Conservation (phyloP, 1,284 basidiomycete species). For the Marasmius tenuissimus region DNA sequence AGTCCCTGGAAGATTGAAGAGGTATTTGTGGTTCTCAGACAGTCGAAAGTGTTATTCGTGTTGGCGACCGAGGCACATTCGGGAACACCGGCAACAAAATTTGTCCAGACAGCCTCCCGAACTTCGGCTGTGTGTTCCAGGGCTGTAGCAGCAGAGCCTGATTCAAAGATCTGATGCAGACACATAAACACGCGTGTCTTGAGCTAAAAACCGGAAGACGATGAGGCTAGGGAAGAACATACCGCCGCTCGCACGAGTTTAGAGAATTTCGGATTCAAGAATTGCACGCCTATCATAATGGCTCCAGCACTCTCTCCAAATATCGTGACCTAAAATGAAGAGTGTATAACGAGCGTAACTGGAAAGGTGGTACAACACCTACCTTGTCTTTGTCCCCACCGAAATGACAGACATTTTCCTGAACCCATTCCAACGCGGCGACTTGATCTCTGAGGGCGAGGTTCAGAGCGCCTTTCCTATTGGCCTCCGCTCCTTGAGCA, state of each 20-base stretch:
- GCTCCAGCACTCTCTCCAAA: slow-evolving; percentile 43
- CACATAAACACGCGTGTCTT: neutral
- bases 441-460: slow-evolving; percentile 35
- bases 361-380: neutral
- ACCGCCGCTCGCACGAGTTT: slow-evolving; percentile 29
- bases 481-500: slow-evolving; percentile 34
- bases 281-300: slow-evolving; percentile 26
- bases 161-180: slow-evolving; percentile 28
- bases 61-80: slow-evolving; percentile 30
- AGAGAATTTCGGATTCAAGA: slow-evolving; percentile 27
- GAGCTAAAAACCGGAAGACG: neutral
- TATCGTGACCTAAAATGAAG: slow-evolving; percentile 29
- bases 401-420: slow-evolving; percentile 33
- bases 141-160: slow-evolving; percentile 24
- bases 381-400: slow-evolving; percentile 37
- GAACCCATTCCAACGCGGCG: slow-evolving; percentile 34
- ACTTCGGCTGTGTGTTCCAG: slow-evolving; percentile 6
- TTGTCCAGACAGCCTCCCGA: slow-evolving; percentile 37
- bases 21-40: slow-evolving; percentile 26
- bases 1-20: slow-evolving; percentile 4
- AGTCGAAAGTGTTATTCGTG: slow-evolving; percentile 38
- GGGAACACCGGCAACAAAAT: slow-evolving; percentile 38
- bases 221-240: slow-evolving; percentile 3
- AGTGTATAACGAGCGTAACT: neutral
- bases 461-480: slow-evolving; percentile 25